Evolutionary conservation across 164 flowering plant genomes (phyloP), one percentile per base, ranked within the genome.

Genomic region (Warburgia ugandensis): DNA sequence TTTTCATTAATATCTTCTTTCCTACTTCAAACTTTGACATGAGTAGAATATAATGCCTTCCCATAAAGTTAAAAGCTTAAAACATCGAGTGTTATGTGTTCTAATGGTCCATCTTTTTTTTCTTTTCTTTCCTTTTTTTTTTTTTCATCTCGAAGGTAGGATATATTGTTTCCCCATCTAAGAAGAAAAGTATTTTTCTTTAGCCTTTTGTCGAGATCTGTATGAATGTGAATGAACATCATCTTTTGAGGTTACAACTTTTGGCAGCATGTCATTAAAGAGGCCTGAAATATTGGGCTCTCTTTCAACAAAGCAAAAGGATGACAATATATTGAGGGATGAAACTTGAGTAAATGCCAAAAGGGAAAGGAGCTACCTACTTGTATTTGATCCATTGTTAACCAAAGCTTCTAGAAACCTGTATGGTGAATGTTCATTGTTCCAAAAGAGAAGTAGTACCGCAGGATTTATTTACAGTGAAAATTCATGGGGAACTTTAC

Each of bases 11-110:
- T 44, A 2, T 11, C 48, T 13, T 44, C 14, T 17, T 20, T 13
- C 16, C n/a, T 8, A 45, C 28, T 45, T 25, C 29, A 45, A 45
- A 31, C 32, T 26, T n/a, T 45, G 27, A 45, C 25, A 45, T 45
- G 48, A 45, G 31, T 45, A 26, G 48, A 45, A 45, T 45, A 45
- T 45, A 31, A 45, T 45, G 16, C 48, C 48, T 0, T 25, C 13
- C 28, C 31, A 3, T 25, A 45, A 45, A 27, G 16, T 13, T 10
- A 45, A 45, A 45, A 45, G 48, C n/a, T 22, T 23, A 12, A 22
- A 45, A n/a, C n/a, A n/a, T n/a, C n/a, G n/a, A n/a, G n/a, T n/a
- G n/a, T n/a, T n/a, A n/a, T n/a, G n/a, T n/a, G n/a, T n/a, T n/a
- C n/a, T n/a, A n/a, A n/a, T n/a, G n/a, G n/a, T n/a, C n/a, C n/a